A percentile compares a stretch with the other conserved stretches of the same genome.
These are phyloP conservation scores for Xylariaceae sp. DNA, from an alignment of 2,329 filamentous ascomycete genomes.

Conservation along the genomic window DNA sequence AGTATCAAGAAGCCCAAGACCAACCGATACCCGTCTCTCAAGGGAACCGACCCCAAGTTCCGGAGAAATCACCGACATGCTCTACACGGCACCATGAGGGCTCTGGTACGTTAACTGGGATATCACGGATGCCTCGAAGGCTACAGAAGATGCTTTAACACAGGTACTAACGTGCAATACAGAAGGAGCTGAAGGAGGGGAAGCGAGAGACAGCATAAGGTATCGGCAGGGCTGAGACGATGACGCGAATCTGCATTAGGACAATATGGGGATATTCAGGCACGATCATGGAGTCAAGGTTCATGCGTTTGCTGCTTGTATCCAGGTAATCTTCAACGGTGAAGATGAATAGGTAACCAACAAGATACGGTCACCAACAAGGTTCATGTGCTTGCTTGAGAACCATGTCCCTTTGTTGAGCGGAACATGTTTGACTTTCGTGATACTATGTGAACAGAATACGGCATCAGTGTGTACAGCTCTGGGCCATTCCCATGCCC, in stretches of 20 bases:
- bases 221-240: conserved; percentile 29
- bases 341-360: conserved; percentile 36
- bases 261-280: conserved; percentile 37
- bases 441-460: conserved; percentile 13
- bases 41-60: conserved; percentile 99
- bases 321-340: conserved; percentile 36
- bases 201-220: conserved; percentile 80
- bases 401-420: conserved; percentile 2
- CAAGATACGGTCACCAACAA: conserved; percentile 34
- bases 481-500: conserved; percentile 46
- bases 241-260: conserved; percentile 35
- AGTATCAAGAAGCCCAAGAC: conserved; percentile 99
- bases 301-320: conserved; percentile 38
- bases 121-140: background rate
- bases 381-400: conserved; percentile 4
- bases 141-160: background rate
- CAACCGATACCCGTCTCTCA: conserved; percentile 96
- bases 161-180: conserved; percentile 24
- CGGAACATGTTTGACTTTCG: background rate
- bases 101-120: conserved; percentile 70
- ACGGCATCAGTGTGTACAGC: conserved; percentile 57
- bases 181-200: conserved; percentile 97
- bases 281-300: conserved; percentile 41
- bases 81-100: conserved; percentile 97
- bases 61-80: conserved; percentile 99